Evolutionary conservation across 2,329 filamentous ascomycete genomes (phyloP).

Genomic region (Emmonsiellopsis sp.): DNA sequence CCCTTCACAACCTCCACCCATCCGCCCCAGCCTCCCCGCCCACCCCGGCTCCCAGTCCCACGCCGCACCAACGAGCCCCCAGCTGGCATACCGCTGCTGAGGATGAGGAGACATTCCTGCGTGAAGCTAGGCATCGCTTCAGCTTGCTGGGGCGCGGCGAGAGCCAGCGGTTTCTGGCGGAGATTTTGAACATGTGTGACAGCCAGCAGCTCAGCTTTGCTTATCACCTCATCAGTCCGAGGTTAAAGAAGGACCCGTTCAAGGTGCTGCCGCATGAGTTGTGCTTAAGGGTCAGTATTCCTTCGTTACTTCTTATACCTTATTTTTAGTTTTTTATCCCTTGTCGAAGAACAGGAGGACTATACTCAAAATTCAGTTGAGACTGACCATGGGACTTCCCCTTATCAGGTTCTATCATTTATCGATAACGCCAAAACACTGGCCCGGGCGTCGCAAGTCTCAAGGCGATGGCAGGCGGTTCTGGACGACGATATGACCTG

Average conservation of each 20-base stretch:
- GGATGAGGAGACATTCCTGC: constrained; percentile 73
- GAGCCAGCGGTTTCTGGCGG: constrained; percentile 72
- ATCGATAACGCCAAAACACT: constrained; percentile 95
- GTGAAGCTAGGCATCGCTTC: constrained; percentile 73
- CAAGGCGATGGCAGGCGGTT: constrained; percentile 83
- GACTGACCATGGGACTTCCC: constrained; percentile 1
- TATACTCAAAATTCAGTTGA: no score
- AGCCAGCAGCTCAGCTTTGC: constrained; percentile 94
- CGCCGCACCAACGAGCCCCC: constrained; percentile 52
- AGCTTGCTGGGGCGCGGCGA: constrained; percentile 65
- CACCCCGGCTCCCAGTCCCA: constrained; percentile 59
- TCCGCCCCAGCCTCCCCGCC: constrained; percentile 58
- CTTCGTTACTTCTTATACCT: constrained; percentile 8
- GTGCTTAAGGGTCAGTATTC: constrained; percentile 64
- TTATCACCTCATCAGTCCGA: constrained; percentile 86
- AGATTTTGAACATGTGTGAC: constrained; percentile 87
- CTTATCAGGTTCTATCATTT: constrained; percentile 73
- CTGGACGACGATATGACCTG: constrained; percentile 95
- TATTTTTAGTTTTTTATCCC: not conserved
- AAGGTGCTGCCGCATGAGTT: constrained; percentile 85
- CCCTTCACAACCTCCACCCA: constrained; percentile 49
- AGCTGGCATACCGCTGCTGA: constrained; percentile 41
- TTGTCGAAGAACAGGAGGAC: not conserved
- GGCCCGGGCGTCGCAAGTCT: constrained; percentile 91
- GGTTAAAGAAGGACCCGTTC: constrained; percentile 94